phyloP scores from a whole-genome alignment of 179 eudicot species.

The Drosera spatulata region DNA sequence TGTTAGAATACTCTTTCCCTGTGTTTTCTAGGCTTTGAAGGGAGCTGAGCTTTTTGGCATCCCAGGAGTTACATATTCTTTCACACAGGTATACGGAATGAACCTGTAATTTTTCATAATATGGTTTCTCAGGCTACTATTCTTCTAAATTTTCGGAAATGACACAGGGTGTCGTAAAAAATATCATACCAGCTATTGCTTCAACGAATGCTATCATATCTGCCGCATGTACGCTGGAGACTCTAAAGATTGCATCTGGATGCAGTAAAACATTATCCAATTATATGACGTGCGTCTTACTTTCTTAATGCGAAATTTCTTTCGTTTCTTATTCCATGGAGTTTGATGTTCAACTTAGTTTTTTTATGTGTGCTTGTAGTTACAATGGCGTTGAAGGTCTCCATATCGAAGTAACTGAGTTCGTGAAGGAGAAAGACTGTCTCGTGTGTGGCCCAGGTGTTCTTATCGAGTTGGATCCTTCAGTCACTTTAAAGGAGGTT shows the following conservation, averaged over 20 bases:
- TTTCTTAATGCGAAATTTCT: constrained; percentile 1
- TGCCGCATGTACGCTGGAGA: constrained; percentile 87
- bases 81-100: constrained; percentile 61
- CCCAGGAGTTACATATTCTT: constrained; percentile 92
- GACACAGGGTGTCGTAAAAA: constrained; percentile 93
- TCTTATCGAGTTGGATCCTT: constrained; percentile 71
- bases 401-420: constrained; percentile 86
- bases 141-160: background rate
- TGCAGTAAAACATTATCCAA: constrained; percentile 93
- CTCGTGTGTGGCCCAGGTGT: constrained; percentile 94
- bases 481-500: constrained; percentile 73
- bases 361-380: constrained; percentile 30
- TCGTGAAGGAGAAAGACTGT: constrained; percentile 70
- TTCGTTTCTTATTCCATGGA: background rate
- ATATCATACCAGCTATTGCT: constrained; percentile 97
- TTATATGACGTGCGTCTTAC: constrained; percentile 57
- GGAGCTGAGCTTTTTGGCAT: constrained; percentile 97
- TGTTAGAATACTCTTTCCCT: background rate
- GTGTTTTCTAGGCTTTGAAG: constrained; percentile 60
- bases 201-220: constrained; percentile 96
- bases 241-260: constrained; percentile 85
- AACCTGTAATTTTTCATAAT: no score
- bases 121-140: background rate
- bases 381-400: constrained; percentile 93
- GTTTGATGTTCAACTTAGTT: background rate